phyloP scores from a whole-genome alignment of 2,329 filamentous ascomycete genomes.

The Pseudogymnoascus sp. region DNA sequence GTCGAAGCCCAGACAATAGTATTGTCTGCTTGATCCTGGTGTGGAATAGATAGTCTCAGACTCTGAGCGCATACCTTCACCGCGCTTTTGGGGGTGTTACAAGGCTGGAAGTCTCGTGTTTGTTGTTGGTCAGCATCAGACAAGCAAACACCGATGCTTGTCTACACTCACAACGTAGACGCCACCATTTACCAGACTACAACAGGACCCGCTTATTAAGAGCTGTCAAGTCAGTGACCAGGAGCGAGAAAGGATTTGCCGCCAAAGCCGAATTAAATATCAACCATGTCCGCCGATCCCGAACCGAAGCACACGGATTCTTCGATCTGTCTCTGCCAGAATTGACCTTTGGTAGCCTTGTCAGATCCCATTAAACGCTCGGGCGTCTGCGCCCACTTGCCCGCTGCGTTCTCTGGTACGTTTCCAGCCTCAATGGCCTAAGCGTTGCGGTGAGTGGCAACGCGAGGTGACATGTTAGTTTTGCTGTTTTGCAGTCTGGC shows the following conservation, averaged over 20 bases:
- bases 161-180: not conserved
- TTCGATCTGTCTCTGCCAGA: not conserved
- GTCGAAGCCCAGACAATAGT: not conserved
- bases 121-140: not conserved
- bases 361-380: not conserved
- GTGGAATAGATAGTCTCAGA: not conserved
- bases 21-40: constrained; percentile 1
- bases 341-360: not conserved
- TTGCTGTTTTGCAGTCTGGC: not conserved
- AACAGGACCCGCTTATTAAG: not conserved
- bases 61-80: not conserved
- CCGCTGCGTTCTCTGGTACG: not conserved
- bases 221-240: not conserved
- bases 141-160: not conserved
- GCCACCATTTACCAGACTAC: not conserved
- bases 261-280: not conserved
- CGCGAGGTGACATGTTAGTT: constrained; percentile 4
- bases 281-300: not conserved
- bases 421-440: not conserved
- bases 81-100: not conserved
- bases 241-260: not conserved
- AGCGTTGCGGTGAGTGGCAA: not conserved
- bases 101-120: not conserved
- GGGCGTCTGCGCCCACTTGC: not conserved
- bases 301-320: not conserved